These are phyloP conservation scores for Argentina anserina DNA, from an alignment of 306 rosid species.

Conservation along the genomic window DNA sequence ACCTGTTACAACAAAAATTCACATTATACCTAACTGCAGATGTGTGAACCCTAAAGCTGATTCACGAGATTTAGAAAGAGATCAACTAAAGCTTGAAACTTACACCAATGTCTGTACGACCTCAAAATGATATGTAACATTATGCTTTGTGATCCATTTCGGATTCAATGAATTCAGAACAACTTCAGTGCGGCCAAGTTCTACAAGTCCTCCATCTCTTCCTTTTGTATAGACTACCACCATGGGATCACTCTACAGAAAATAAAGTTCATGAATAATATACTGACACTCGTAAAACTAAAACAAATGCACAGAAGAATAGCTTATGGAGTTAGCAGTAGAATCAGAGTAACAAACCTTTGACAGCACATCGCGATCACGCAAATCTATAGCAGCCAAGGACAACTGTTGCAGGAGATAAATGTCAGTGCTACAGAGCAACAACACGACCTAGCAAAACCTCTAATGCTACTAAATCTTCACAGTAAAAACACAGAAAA, in stretches of 20 bases:
- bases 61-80: constrained; percentile 20
- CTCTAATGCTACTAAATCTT: not conserved
- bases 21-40: constrained; percentile 30
- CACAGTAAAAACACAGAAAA: not conserved
- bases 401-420: constrained; percentile 51
- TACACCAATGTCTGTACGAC: constrained; percentile 88
- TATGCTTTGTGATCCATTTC: constrained; percentile 73
- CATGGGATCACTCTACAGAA: constrained; percentile 89
- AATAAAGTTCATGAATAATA: constrained; percentile 18
- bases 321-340: not conserved
- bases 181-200: constrained; percentile 91
- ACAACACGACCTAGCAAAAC: not conserved
- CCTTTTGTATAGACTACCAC: constrained; percentile 66
- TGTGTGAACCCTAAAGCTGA: constrained; percentile 14
- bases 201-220: constrained; percentile 76
- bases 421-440: not conserved
- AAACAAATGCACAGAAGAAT: constrained; percentile 19
- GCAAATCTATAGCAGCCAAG: constrained; percentile 69
- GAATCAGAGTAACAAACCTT: constrained; percentile 58
- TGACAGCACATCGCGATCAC: constrained; percentile 80
- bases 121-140: constrained; percentile 73
- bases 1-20: constrained; percentile 53
- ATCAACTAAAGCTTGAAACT: constrained; percentile 50
- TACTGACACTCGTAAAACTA: constrained; percentile 8
- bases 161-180: constrained; percentile 80